Percentiles rank a stretch among this genome's conserved stretches.
Evolutionary conservation across 1,284 basidiomycete species (phyloP).

Genomic region (Thecaphora frezii): DNA sequence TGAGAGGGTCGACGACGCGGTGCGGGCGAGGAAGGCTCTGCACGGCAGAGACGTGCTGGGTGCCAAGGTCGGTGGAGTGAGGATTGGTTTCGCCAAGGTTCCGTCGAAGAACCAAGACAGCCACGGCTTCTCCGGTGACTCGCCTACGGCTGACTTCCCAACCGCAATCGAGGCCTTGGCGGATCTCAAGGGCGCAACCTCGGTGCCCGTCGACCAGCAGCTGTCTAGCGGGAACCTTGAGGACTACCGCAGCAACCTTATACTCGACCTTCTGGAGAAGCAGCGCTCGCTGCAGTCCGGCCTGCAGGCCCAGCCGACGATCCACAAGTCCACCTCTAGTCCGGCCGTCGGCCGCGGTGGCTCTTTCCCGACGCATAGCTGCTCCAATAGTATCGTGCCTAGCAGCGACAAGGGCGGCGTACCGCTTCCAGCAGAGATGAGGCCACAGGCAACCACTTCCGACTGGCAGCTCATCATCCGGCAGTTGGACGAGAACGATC

Average conservation of each 20-base stretch:
- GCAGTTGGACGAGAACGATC: constrained; percentile 70
- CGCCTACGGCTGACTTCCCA: constrained; percentile 11
- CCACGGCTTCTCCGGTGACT: constrained; percentile 15
- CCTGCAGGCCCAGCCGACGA: background rate
- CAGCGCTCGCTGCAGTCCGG: constrained; percentile 13
- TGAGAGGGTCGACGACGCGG: constrained; percentile 92
- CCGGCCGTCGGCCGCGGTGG: constrained; percentile 64
- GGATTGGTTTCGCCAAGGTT: constrained; percentile 93
- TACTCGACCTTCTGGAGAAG: constrained; percentile 79
- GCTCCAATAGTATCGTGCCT: constrained; percentile 55
- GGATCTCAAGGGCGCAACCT: constrained; percentile 70
- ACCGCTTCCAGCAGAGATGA: constrained; percentile 53
- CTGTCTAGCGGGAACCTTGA: constrained; percentile 84
- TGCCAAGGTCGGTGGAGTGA: constrained; percentile 89
- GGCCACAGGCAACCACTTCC: constrained; percentile 55
- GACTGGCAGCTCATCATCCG: constrained; percentile 94
- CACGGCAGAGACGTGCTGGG: constrained; percentile 93
- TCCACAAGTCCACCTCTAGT: constrained; percentile 63
- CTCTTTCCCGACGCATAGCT: constrained; percentile 40
- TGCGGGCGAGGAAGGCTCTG: constrained; percentile 87
- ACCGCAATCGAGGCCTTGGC: constrained; percentile 38
- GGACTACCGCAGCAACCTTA: constrained; percentile 87
- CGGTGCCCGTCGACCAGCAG: constrained; percentile 86
- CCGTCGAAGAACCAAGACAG: constrained; percentile 61
- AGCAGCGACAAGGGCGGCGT: constrained; percentile 58